Conservation (phyloP, 1,284 basidiomycete species). For the Ceraceosorus guamensis region DNA sequence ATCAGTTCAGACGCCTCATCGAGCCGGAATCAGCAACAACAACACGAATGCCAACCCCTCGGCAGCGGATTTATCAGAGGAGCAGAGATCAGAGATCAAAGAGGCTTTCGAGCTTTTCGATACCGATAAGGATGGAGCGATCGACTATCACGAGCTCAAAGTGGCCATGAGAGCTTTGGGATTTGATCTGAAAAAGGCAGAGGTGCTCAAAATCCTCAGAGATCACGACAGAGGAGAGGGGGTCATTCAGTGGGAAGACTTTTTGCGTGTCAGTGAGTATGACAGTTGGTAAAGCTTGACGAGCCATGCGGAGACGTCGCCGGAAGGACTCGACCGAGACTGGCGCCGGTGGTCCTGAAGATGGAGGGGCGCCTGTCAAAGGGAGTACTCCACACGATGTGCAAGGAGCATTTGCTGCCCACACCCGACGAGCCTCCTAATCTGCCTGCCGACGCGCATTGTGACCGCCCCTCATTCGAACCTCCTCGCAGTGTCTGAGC, state of each 20-base stretch:
- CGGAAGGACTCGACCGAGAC: no score
- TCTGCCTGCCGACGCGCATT: no score
- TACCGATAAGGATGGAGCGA: slow-evolving; percentile 89
- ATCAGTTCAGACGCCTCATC: no score
- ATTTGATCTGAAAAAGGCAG: slow-evolving; percentile 96
- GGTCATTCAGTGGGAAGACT: slow-evolving; percentile 90
- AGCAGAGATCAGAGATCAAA: slow-evolving; percentile 94
- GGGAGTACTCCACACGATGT: no score
- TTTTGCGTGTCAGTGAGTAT: slow-evolving; percentile 86
- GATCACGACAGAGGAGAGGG: slow-evolving; percentile 83
- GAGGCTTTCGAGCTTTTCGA: slow-evolving; percentile 99
- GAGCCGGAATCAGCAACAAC: no score
- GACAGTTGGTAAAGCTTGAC: background rate
- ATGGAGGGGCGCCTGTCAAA: no score
- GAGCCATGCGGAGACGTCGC: background rate
- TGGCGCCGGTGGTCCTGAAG: no score
- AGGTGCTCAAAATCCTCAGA: slow-evolving; percentile 86
- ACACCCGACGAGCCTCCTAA: no score
- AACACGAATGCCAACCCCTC: background rate
- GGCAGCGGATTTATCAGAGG: slow-evolving; percentile 63
- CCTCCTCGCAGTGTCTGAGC: slow-evolving; percentile 72
- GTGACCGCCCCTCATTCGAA: background rate
- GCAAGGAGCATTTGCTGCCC: no score
- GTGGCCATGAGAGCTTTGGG: slow-evolving; percentile 97
- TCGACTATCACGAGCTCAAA: slow-evolving; percentile 86